phyloP scores from a whole-genome alignment of 352 stramenopile genomes.

The Thalassiosira mediterranea region DNA sequence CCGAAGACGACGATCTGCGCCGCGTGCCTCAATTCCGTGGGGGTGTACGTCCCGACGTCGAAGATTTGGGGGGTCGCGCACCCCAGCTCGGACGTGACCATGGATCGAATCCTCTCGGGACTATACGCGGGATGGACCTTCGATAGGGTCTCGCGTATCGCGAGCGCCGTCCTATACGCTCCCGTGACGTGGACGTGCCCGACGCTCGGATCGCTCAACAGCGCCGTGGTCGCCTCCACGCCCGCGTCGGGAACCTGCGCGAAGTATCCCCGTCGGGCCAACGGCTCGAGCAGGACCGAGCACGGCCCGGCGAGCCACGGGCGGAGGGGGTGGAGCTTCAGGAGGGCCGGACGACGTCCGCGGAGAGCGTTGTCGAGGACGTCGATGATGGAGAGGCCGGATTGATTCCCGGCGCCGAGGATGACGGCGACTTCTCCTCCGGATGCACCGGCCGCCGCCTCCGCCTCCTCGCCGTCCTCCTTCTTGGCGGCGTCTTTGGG shows the following conservation, averaged over 20 bases:
- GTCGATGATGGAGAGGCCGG: conserved; percentile 47
- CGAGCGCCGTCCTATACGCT: conserved; percentile 26
- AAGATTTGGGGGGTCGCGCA: conserved; percentile 47
- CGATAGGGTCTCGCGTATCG: conserved; percentile 19
- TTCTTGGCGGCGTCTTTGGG: not conserved
- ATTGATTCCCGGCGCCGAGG: conserved; percentile 64
- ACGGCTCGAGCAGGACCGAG: conserved; percentile 43
- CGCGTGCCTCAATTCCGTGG: conserved; percentile 37
- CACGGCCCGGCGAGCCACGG: conserved; percentile 21
- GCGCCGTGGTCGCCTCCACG: conserved; percentile 15
- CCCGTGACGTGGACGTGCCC: conserved; percentile 52
- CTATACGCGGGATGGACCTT: conserved; percentile 5
- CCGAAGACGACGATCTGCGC: conserved; percentile 25
- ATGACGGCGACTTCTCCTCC: conserved; percentile 38
- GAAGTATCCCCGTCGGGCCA: conserved; percentile 56
- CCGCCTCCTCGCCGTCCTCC: not conserved
- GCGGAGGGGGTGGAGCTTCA: conserved; percentile 70
- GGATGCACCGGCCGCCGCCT: not conserved
- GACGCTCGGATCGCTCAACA: conserved; percentile 37
- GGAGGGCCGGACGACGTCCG: conserved; percentile 31
- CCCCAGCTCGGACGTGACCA: conserved; percentile 65
- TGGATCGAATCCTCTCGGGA: conserved; percentile 13
- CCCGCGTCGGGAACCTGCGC: conserved; percentile 41
- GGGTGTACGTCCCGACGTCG: conserved; percentile 34
- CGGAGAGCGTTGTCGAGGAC: conserved; percentile 46